Conservation (phyloP, 1,284 basidiomycete genomes). For the Ganoderma meredithae region DNA sequence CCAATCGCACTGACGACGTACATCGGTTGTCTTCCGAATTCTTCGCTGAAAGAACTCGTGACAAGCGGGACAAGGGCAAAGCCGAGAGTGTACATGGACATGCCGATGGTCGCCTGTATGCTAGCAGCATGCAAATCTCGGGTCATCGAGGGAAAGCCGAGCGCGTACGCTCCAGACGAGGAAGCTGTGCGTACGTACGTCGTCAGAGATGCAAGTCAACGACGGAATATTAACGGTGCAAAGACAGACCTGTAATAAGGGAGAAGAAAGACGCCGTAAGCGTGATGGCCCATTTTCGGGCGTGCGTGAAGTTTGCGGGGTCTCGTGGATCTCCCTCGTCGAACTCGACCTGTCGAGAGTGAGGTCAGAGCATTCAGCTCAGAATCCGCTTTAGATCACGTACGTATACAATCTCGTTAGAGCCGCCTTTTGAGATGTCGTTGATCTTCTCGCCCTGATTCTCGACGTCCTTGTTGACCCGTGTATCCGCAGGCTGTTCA, state of each 20-base stretch:
- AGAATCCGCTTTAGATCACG: conserved; percentile 16
- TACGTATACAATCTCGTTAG: conserved; percentile 35
- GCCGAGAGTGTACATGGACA: conserved; percentile 70
- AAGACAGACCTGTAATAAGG: conserved; percentile 53
- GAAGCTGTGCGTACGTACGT: conserved; percentile 48
- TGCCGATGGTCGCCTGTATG: conserved; percentile 66
- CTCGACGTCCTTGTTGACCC: conserved; percentile 23
- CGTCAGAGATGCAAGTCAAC: not conserved
- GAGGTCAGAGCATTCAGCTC: not conserved
- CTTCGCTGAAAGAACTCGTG: conserved; percentile 79
- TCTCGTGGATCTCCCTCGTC: conserved; percentile 54
- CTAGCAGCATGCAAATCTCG: conserved; percentile 65
- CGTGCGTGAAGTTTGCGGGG: conserved; percentile 55
- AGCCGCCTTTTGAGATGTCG: conserved; percentile 6
- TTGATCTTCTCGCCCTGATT: conserved; percentile 22
- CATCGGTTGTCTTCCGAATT: conserved; percentile 76
- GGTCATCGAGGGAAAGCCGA: conserved; percentile 68
- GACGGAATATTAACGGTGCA: not conserved
- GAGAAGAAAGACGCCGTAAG: conserved; percentile 65
- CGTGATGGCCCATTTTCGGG: conserved; percentile 61
- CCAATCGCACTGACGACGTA: conserved; percentile 66
- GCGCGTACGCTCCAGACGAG: conserved; percentile 61
- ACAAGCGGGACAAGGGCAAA: conserved; percentile 79
- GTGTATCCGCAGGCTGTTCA: not conserved
- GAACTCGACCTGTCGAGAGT: conserved; percentile 58